Percentiles rank a stretch among this genome's conserved stretches.
Conservation (phyloP, 768 basidiomycete genomes). For the Rhodotorula babjevae region DNA sequence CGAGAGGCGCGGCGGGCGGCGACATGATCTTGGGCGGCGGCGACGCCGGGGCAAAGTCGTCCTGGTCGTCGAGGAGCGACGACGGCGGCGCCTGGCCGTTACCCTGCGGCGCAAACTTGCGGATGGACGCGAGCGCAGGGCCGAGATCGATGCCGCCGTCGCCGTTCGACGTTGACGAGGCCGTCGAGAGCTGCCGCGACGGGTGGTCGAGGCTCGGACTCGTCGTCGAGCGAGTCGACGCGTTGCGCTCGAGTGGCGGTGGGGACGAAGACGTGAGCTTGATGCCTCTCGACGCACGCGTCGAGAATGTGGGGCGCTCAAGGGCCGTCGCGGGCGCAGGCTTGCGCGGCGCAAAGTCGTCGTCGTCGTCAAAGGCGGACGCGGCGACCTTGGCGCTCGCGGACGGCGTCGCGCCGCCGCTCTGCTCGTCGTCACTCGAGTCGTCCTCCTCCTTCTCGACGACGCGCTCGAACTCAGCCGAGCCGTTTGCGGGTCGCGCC, state of each 20-base stretch:
- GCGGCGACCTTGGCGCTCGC: not conserved
- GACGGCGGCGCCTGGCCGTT: not conserved
- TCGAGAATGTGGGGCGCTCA: not conserved
- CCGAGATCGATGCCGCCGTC: slow-evolving; percentile 36
- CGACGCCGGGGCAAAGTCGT: not conserved
- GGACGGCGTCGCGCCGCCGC: not conserved
- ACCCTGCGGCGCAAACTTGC: slow-evolving; percentile 27
- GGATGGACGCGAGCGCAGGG: slow-evolving; percentile 35
- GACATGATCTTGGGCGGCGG: not conserved
- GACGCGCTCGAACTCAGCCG: slow-evolving; percentile 8
- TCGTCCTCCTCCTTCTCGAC: slow-evolving; percentile 29
- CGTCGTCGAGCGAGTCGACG: not conserved
- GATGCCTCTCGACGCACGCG: too few species aligned
- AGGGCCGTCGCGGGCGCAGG: not conserved
- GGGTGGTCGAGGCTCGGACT: not conserved
- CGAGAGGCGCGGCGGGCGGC: not conserved
- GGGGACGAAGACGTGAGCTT: not conserved
- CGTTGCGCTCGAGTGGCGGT: not conserved
- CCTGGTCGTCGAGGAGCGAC: slow-evolving; percentile 4
- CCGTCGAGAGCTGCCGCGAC: not conserved
- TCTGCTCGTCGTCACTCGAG: slow-evolving; percentile 33
- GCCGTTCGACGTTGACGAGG: not conserved
- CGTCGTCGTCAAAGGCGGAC: slow-evolving; percentile 25
- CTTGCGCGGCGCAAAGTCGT: slow-evolving; percentile 16
- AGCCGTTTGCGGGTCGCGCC: not conserved